Evolutionary conservation across 2,329 filamentous ascomycete genomes (phyloP).

Genomic region (Fusarium buxicola): DNA sequence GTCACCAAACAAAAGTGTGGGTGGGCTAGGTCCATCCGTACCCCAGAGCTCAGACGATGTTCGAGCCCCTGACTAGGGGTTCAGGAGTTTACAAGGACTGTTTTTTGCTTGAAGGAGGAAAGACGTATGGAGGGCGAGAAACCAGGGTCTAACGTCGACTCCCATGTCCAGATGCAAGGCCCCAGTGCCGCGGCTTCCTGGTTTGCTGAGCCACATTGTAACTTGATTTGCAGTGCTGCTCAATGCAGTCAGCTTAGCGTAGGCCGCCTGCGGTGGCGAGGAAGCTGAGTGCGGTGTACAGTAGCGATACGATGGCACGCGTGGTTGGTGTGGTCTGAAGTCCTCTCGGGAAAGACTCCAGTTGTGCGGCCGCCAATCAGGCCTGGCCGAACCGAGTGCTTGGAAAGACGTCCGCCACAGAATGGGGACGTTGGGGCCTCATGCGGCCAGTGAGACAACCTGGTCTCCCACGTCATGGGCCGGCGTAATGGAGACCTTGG

Average conservation of each 20-base stretch:
- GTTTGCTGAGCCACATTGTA: conserved; percentile 23
- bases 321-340: conserved; percentile 34
- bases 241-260: conserved; percentile 40
- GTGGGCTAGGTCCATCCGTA: conserved; percentile 37
- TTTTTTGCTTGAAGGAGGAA: conserved; percentile 13
- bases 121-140: conserved; percentile 13
- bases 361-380: conserved; percentile 46
- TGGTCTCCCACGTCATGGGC: conserved; percentile 34
- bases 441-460: conserved; percentile 32
- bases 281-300: conserved; percentile 35
- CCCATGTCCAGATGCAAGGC: conserved; percentile 37
- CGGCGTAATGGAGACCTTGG: conserved; percentile 5
- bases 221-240: conserved; percentile 23
- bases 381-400: conserved; percentile 40
- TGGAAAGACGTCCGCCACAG: conserved; percentile 36
- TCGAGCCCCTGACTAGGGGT: conserved; percentile 43
- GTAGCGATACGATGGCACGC: conserved; percentile 29
- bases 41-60: conserved; percentile 35
- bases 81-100: conserved; percentile 29
- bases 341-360: conserved; percentile 29
- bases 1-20: conserved; percentile 42
- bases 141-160: conserved; percentile 13
- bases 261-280: conserved; percentile 45
- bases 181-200: conserved; percentile 17
- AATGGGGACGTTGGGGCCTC: conserved; percentile 34